These are phyloP conservation scores for Sporothrix euskadiensis DNA, from an alignment of 2,329 filamentous ascomycete genomes.

Conservation along the genomic window DNA sequence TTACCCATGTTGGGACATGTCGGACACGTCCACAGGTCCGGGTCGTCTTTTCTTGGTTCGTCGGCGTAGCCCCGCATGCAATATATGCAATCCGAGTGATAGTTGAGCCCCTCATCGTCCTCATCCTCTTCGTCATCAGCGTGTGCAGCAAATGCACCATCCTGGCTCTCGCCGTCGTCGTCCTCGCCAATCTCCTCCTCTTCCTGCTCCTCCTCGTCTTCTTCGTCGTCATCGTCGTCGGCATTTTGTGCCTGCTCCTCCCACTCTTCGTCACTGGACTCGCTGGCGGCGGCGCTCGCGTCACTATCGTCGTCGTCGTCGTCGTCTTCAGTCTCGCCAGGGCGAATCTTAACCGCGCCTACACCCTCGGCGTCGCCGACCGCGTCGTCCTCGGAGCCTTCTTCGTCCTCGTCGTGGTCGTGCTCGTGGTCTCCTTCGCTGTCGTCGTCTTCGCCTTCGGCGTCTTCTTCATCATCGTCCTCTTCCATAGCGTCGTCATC, in stretches of 20 bases:
- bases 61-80: background rate
- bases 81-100: background rate
- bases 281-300: conserved; percentile 47
- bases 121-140: conserved; percentile 50
- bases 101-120: background rate
- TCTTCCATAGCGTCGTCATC: conserved; percentile 37
- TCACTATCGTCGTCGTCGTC: conserved; percentile 46
- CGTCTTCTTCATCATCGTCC: conserved; percentile 40
- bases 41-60: conserved; percentile 29
- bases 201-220: conserved; percentile 73
- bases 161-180: conserved; percentile 65
- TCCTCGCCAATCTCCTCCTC: conserved; percentile 60
- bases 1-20: conserved; percentile 3
- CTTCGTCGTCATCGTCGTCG: conserved; percentile 46
- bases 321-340: conserved; percentile 52
- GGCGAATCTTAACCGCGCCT: conserved; percentile 58
- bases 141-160: conserved; percentile 77
- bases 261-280: conserved; percentile 55
- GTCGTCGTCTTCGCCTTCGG: conserved; percentile 35
- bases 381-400: conserved; percentile 41
- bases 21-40: background rate
- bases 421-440: conserved; percentile 38
- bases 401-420: conserved; percentile 35
- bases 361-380: conserved; percentile 56
- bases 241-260: conserved; percentile 59